Base-by-base conservation (phyloP, 345 rosid genomes). In the Punica granatum region DNA sequence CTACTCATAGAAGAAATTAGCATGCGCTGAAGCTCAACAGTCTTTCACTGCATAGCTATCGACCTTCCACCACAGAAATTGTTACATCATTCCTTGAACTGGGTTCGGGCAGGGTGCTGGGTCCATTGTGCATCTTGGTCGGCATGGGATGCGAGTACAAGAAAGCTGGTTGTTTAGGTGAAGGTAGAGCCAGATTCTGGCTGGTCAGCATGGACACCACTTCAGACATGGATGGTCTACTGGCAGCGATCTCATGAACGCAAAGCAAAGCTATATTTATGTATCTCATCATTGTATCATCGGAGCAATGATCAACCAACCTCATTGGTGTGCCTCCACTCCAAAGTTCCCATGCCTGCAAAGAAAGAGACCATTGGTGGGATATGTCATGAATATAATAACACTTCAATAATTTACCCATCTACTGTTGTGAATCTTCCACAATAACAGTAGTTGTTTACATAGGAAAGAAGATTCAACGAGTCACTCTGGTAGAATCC, bases 201-300 rank as follows among this genome's bases (percentile, higher is more conserved):
- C 82, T 77, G 63, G 71, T 75, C 68, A 85, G 72, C 85, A 82
- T 82, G 31, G 75, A 28, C 31, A 78, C 73, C 41, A 74, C 86
- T 11, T 80, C 67, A 54, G 81, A 63, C 86, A 85, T 82, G 63
- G 51, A 75, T 28, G 86, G 89, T 32, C 86, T 82, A 4, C 78
- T 77, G 39, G 78, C 84, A 16, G 86, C 79, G 9, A 70, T 41
- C 31, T 75, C 74, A 33, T 84, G 80, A 14, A 82, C 79, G 53
- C 88, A 82, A 42, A 84, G 70, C 3, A 84, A 81, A 26, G 77
- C 84, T 7, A 82, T 69, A 10, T 80, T 80, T 34, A 82, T 71
- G 74, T 78, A 78, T 44, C 86, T 71, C 44, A 79, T 21, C 1
- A 75, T 65, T 63, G 77, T 72, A 6, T 71, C 31, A 7, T 58